Percentiles rank a stretch among this genome's conserved stretches.
These are phyloP conservation scores for Allium cepa DNA, from an alignment of 106 monocot genomes.

Conservation along the genomic window DNA sequence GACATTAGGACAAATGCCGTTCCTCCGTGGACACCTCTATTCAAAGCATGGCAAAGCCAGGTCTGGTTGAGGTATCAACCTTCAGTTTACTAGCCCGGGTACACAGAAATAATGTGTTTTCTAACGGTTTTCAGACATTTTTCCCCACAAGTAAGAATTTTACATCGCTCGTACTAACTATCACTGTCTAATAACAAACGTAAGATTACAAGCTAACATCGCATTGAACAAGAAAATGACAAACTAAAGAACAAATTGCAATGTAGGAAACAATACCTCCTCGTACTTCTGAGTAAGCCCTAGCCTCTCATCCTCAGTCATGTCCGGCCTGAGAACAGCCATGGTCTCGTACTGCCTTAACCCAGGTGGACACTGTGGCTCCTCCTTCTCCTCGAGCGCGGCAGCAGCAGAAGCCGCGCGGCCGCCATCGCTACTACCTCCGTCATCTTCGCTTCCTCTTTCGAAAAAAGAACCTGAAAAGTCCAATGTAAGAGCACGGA, in stretches of 20 bases:
- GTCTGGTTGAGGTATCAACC: no score
- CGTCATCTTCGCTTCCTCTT: constrained; percentile 19
- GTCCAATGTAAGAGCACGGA: constrained; percentile 39
- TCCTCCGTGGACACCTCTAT: no score
- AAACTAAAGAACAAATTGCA: not conserved
- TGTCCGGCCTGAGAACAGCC: constrained; percentile 87
- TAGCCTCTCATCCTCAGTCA: constrained; percentile 83
- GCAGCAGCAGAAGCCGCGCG: constrained; percentile 28
- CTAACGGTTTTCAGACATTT: no score
- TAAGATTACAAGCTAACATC: no score
- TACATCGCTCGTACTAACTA: no score
- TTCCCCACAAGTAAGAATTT: no score
- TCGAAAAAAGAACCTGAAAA: constrained; percentile 76
- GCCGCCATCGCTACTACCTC: constrained; percentile 1
- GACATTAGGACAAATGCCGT: no score
- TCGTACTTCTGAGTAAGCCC: constrained; percentile 74
- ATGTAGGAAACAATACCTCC: constrained; percentile 41
- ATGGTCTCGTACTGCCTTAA: constrained; percentile 91
- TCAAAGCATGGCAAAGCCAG: no score
- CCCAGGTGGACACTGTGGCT: constrained; percentile 85
- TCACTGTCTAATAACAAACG: no score
- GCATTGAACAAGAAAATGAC: no score
- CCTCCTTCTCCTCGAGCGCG: constrained; percentile 55
- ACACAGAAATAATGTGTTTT: no score
- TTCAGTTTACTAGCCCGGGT: no score